Evolutionary conservation across 2,329 filamentous ascomycete species (phyloP), one percentile per base, ranked within the genome.

Genomic region (Alternaria angustiovoidea): DNA sequence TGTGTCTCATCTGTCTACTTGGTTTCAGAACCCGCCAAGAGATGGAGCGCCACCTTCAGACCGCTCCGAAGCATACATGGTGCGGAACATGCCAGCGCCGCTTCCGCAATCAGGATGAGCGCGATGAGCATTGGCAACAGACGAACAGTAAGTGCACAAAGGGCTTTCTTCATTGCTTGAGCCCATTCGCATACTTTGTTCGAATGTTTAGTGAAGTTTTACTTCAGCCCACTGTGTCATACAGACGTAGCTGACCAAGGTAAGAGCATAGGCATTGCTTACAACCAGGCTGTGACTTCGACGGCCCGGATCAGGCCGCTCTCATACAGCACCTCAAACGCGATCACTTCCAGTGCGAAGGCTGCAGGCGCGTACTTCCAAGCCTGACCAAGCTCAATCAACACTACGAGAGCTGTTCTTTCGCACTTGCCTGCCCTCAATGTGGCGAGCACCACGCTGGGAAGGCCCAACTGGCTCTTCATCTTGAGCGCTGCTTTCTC

Each of bases 261-360:
- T 8, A 9, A 34, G 70, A 61, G 24, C 75, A 77, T 54, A 74
- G 65, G 39, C 75, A 77, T 49, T 77, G 75, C 52, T 48, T 76
- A 30, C 66, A 76, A 39, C 66, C 68, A 6, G 73, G 73, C 24
- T 77, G 75, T 55, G 66, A 72, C 18, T 77, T 75, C 52, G 74
- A 78, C 43, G 69, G 62, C 3, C 62, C 62, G 2, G 61, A 69
- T 28, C 16, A 55, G 18, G 54, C 54, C 1, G 53, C 55, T 2
- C 61, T 78, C 11, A 59, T 69, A 30, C 53, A 62, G n/a, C 75
- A 78, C 51, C 52, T 73, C 12, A 62, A 63, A 16, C 57, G 63
- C 12, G 72, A 72, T 32, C 75, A 78, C 59, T 76, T 73, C 59
- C 69, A 69, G 22, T 78, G 75, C 57, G 64, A 68, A 26, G 71